Evolutionary conservation across 1,139 yeast genomes (phyloP).

Genomic region (Taphrina pruni): DNA sequence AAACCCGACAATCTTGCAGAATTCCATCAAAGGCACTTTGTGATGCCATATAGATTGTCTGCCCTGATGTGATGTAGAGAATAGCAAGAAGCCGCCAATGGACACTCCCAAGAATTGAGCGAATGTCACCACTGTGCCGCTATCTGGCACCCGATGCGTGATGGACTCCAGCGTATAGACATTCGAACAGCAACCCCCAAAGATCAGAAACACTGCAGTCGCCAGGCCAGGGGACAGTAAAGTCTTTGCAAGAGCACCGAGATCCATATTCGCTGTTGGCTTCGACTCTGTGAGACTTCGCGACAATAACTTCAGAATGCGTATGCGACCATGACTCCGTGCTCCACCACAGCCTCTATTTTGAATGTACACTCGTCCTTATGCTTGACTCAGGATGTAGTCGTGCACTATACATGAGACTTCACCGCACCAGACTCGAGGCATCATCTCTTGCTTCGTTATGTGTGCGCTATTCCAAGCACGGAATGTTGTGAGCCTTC

Average conservation of each 20-base stretch:
- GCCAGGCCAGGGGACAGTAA: conserved; percentile 21
- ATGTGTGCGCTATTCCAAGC: too few relatives aligned
- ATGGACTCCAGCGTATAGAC: conserved; percentile 67
- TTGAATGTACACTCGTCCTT: too few relatives aligned
- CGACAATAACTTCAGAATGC: not conserved
- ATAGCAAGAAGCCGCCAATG: conserved; percentile 55
- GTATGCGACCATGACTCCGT: not conserved
- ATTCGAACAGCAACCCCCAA: conserved; percentile 77
- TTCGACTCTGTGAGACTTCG: too few relatives aligned
- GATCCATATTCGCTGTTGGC: not conserved
- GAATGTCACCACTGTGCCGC: conserved; percentile 60
- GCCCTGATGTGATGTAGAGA: conserved; percentile 50
- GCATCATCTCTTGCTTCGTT: too few relatives aligned
- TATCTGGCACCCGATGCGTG: conserved; percentile 48
- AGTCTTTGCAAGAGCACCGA: conserved; percentile 13
- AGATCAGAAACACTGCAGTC: conserved; percentile 53
- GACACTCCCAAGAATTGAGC: conserved; percentile 65
- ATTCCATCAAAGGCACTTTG: conserved; percentile 59
- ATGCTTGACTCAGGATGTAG: too few relatives aligned
- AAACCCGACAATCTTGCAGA: conserved; percentile 59
- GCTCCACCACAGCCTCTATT: too few relatives aligned
- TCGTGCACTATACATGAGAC: too few relatives aligned
- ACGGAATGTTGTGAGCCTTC: too few relatives aligned
- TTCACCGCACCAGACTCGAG: too few relatives aligned
- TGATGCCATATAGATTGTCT: conserved; percentile 51